Percentiles rank a stretch among this genome's conserved stretches.
Evolutionary conservation across 805 yeast genomes (phyloP).

Genomic region (Metschnikowia amazonensis): DNA sequence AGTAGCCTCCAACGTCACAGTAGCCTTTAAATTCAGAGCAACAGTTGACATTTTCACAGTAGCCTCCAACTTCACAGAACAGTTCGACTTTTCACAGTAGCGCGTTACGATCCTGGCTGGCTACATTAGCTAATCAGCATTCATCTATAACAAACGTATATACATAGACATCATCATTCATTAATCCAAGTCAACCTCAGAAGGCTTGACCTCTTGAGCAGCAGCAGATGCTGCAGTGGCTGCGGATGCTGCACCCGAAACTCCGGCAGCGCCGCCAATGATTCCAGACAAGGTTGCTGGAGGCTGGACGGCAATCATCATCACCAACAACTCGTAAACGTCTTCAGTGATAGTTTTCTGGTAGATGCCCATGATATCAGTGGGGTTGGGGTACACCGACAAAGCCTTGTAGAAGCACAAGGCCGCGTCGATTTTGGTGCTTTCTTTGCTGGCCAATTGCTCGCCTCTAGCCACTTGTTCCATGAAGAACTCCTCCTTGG

Average conservation of each 20-base stretch:
- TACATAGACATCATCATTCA: constrained; percentile 6
- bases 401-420: constrained; percentile 89
- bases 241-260: constrained; percentile 25
- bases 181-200: constrained; percentile 20
- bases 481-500: constrained; percentile 75
- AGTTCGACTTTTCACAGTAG: too few species aligned
- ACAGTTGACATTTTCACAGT: too few species aligned
- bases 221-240: too few species aligned
- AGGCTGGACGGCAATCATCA: constrained; percentile 88
- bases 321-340: constrained; percentile 76
- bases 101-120: too few species aligned
- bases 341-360: constrained; percentile 83
- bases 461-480: constrained; percentile 83
- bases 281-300: constrained; percentile 74
- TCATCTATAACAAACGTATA: constrained; percentile 2
- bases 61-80: too few species aligned
- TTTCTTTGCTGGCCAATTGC: constrained; percentile 62
- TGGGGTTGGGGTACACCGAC: constrained; percentile 90
- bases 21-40: too few species aligned
- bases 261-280: constrained; percentile 38
- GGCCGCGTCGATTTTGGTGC: constrained; percentile 78
- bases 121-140: too few species aligned
- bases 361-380: constrained; percentile 83
- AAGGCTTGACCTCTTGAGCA: constrained; percentile 18
- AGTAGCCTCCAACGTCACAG: too few species aligned